Base-by-base conservation (phyloP, 257 asterid species). In the Fraxinus cuspidata region DNA sequence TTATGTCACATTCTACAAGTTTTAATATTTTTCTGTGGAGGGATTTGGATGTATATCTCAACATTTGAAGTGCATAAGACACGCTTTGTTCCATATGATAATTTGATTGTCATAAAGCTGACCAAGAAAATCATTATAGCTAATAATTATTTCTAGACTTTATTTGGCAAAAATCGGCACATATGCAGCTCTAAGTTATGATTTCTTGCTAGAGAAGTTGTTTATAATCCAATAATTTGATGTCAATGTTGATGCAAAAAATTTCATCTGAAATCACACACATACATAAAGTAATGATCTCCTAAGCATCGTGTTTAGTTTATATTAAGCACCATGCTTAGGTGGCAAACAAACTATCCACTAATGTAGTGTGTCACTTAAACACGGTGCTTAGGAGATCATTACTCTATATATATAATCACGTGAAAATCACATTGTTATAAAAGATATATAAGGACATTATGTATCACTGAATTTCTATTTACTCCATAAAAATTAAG, bases 141-240 rank as follows among this genome's bases (percentile, higher is more conserved):
- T 47, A 83, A 78, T 84, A 23, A 81, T 74, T 83, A 16, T 40
- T 68, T 78, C 37, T 75, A 67, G 56, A 81, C 88, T 88, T 84
- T 84, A 75, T 78, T 84, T 28, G 84, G 85, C 73, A 74, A 38
- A 76, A 32, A 63, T 28, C n/a, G 80, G 81, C 35, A 76, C 71
- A 51, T 31, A 73, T 51, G 78, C 34, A 74, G 40, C 73, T 49
- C 37, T 12, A 67, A 60, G 63, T 68, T 75, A 82, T 85, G 76
- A 76, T 76, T 70, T 34, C 15, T 40, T 35, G 69, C 28, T 51
- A 47, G 51, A 56, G 74, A 77, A 81, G 2, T 58, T 5, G 2
- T 58, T 70, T n/a, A 37, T 75, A 80, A 28, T 16, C 29, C 70
- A 60, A 44, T 70, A 72, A 60, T 75, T 78, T 40, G 63, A 72